A percentile compares a stretch with the other conserved stretches of the same genome.
phyloP scores from a whole-genome alignment of 1,284 basidiomycete species.

The Vanrija sp. region DNA sequence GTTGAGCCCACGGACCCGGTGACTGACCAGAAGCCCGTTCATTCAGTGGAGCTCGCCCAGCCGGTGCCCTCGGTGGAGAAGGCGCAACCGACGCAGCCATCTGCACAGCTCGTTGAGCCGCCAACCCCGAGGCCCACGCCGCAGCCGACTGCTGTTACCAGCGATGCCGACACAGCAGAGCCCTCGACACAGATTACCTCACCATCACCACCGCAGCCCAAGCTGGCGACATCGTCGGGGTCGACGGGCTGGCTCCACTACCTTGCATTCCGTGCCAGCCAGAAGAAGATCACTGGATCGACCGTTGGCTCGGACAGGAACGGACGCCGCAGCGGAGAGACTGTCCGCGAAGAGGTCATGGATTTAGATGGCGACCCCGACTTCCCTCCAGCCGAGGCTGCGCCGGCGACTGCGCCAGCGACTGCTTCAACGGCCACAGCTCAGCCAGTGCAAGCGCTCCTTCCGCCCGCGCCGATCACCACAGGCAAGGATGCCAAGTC shows the following conservation, averaged over 20 bases:
- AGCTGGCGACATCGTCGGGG: slow-evolving; percentile 11
- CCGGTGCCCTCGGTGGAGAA: neutral
- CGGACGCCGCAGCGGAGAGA: slow-evolving; percentile 19
- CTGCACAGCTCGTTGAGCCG: neutral
- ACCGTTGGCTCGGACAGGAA: slow-evolving; percentile 10
- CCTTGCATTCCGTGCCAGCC: slow-evolving; percentile 36
- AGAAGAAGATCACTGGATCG: slow-evolving; percentile 35
- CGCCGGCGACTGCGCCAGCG: neutral
- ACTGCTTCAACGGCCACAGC: neutral
- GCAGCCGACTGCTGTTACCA: neutral
- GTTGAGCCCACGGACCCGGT: slow-evolving; percentile 12
- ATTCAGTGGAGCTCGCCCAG: too few relatives aligned
- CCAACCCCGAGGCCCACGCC: neutral
- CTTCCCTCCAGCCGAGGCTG: slow-evolving; percentile 25
- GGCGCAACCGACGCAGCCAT: neutral
- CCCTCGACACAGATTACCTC: too few relatives aligned
- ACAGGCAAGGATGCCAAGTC: neutral
- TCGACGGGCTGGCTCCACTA: slow-evolving; percentile 44
- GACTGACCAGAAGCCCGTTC: slow-evolving; percentile 12
- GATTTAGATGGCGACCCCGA: slow-evolving; percentile 43
- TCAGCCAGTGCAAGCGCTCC: neutral
- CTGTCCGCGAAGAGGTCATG: slow-evolving; percentile 36
- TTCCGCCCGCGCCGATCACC: too few relatives aligned
- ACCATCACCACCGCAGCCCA: neutral
- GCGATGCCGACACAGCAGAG: too few relatives aligned